Base-by-base conservation (phyloP, 805 yeast species). In the Ogataea parapolymorpha region DNA sequence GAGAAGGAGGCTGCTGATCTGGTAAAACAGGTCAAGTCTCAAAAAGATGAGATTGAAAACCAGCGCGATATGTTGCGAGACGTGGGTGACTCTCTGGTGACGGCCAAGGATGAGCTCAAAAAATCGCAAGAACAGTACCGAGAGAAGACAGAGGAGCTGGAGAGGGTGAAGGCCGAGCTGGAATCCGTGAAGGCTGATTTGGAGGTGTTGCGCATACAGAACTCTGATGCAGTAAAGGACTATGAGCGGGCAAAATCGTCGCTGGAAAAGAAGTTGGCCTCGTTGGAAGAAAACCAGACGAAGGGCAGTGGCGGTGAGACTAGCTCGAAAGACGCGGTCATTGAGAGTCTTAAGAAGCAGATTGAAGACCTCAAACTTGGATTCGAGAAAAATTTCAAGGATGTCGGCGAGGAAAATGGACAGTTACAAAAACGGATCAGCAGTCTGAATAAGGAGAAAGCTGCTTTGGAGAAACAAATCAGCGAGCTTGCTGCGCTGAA, bases 61-160 rank as follows among this genome's bases (percentile, higher is more conserved):
- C 68, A 85, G 37, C 76, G 80, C 53, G 96, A 88, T 43, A 85
- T 83, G 86, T 59, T 90, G 39, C 74, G 74, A 48, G 79, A 76
- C 42, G 71, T 89, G 20, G 96, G 96, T 1, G 77, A 85, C 53
- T 95, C 87, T 36, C 67, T 89, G 6, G 95, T 89, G 1, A 73
- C 75, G 5, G 77, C 88, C 0, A 78, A 75, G 48, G 87, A 83
- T 33, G 65, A 76, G 39, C 37, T 80, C 9, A 58, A 36, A 37
- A 37, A 12, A 26, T 26, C 22, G 6, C 24, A 35, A 17, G 35
- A 32, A 14, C 8, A 10, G 5, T 23, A 14, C 7, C 32, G 33
- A 18, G 35, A 18, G 30, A 35, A 25, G 41, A 32, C 14, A 43
- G 45, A 17, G 12, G 35, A 38, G 27, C 32, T 32, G 3, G 20